Conservation (phyloP, 139 green algal species). For the Chlamydomonas schloesseri region DNA sequence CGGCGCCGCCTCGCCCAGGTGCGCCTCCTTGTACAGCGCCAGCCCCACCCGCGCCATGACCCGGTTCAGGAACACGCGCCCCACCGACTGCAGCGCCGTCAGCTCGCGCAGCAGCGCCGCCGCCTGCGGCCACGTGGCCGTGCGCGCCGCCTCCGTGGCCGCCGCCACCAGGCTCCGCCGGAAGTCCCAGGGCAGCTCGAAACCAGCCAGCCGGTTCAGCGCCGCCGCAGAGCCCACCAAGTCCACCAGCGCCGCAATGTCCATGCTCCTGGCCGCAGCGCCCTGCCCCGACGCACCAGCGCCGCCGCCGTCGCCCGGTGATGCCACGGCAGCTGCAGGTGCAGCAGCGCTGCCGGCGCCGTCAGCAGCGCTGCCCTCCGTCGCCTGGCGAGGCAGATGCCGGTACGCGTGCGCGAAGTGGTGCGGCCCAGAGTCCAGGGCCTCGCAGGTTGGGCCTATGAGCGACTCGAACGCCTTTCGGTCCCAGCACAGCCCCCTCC, state of each 20-base stretch:
- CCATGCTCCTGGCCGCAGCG: not conserved
- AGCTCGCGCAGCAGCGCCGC: not conserved
- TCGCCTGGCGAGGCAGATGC: not conserved
- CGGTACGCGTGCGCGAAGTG: not conserved
- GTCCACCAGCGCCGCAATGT: not conserved
- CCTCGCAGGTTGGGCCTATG: not conserved
- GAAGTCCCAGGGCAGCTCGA: constrained; percentile 8
- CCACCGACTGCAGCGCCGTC: not conserved
- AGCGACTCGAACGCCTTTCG: not conserved
- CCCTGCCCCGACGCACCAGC: too few relatives aligned
- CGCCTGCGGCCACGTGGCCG: not conserved
- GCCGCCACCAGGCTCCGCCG: constrained; percentile 18
- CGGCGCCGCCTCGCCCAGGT: not conserved
- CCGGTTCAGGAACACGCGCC: not conserved
- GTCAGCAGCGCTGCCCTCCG: not conserved
- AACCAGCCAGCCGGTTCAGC: too few relatives aligned
- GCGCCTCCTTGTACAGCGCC: too few relatives aligned
- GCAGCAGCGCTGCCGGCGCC: not conserved
- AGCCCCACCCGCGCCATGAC: not conserved
- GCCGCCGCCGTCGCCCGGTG: not conserved
- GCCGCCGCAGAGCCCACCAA: not conserved
- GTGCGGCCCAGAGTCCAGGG: not conserved
- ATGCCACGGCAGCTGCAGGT: too few relatives aligned
- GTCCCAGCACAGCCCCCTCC: not conserved
- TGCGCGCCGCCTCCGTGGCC: not conserved